These are phyloP conservation scores for Falciphora oryzae DNA, from an alignment of 2,329 filamentous ascomycete species.

Conservation along the genomic window DNA sequence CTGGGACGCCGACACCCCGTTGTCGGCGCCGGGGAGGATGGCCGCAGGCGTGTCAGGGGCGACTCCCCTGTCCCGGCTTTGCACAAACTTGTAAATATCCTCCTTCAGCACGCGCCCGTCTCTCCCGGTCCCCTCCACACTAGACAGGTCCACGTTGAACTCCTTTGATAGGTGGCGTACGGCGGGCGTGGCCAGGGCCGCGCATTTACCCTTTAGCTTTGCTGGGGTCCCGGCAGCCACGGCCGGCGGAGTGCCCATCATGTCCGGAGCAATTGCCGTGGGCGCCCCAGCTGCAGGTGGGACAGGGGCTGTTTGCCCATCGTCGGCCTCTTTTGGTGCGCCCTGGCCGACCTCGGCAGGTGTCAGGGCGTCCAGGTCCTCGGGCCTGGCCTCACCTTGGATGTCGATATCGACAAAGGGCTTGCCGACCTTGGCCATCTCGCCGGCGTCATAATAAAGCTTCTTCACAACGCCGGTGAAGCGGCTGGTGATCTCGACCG, in stretches of 20 bases:
- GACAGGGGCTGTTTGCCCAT: background rate
- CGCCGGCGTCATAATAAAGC: conserved; percentile 89
- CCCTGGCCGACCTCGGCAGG: conserved; percentile 18
- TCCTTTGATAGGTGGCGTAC: conserved; percentile 85
- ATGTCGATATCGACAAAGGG: conserved; percentile 94
- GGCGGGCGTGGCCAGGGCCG: conserved; percentile 80
- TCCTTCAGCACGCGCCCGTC: conserved; percentile 91
- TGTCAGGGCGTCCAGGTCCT: conserved; percentile 42
- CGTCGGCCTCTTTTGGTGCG: background rate
- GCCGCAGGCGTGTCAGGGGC: conserved; percentile 14
- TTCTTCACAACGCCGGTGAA: conserved; percentile 96
- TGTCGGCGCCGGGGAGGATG: background rate
- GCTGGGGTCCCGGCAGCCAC: background rate
- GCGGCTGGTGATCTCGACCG: conserved; percentile 85
- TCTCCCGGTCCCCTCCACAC: conserved; percentile 79
- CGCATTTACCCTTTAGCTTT: conserved; percentile 52
- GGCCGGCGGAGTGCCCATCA: conserved; percentile 5
- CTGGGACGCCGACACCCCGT: background rate
- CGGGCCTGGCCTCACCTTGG: conserved; percentile 59
- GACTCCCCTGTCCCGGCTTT: conserved; percentile 40
- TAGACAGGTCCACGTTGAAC: conserved; percentile 67
- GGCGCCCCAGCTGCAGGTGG: background rate
- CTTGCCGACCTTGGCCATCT: conserved; percentile 94
- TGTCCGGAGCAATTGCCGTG: conserved; percentile 6
- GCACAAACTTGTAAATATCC: conserved; percentile 71